phyloP scores from a whole-genome alignment of 1,284 basidiomycete species.

The Heliocybe sulcata region DNA sequence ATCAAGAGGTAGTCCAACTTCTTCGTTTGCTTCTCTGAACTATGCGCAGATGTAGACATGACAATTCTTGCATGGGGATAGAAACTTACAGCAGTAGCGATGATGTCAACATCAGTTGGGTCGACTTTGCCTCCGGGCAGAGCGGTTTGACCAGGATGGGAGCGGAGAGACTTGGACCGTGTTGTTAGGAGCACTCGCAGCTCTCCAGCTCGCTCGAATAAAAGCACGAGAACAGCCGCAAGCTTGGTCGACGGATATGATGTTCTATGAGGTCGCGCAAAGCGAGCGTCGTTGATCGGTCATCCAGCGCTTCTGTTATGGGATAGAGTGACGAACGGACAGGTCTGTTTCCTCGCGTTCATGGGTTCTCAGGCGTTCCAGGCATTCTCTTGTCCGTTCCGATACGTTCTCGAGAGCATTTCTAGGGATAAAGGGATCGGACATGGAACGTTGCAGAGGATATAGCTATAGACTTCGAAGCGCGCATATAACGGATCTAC shows the following conservation, averaged over 20 bases:
- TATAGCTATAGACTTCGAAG: no score
- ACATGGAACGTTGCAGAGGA: no score
- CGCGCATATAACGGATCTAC: no score
- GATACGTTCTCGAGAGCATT: constrained; percentile 22
- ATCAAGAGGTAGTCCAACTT: constrained; percentile 61
- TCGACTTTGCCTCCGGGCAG: constrained; percentile 82
- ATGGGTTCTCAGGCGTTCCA: constrained; percentile 34
- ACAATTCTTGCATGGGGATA: constrained; percentile 1
- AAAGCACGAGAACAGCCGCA: constrained; percentile 72
- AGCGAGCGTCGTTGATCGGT: neutral
- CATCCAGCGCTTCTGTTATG: neutral
- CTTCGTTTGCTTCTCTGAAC: constrained; percentile 79
- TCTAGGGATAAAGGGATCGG: no score
- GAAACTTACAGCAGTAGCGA: constrained; percentile 65
- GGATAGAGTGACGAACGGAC: constrained; percentile 33
- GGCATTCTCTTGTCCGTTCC: constrained; percentile 24
- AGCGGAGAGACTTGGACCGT: constrained; percentile 68
- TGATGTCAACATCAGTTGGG: constrained; percentile 49
- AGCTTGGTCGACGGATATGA: constrained; percentile 36
- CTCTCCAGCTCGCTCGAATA: constrained; percentile 61
- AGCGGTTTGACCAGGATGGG: constrained; percentile 76
- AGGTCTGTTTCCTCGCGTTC: constrained; percentile 36
- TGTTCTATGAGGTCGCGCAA: neutral
- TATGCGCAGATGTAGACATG: constrained; percentile 20
- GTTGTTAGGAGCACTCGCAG: constrained; percentile 80